These are phyloP conservation scores for Dacryopinax primogenitus DNA, from an alignment of 768 basidiomycete genomes.

Conservation along the genomic window DNA sequence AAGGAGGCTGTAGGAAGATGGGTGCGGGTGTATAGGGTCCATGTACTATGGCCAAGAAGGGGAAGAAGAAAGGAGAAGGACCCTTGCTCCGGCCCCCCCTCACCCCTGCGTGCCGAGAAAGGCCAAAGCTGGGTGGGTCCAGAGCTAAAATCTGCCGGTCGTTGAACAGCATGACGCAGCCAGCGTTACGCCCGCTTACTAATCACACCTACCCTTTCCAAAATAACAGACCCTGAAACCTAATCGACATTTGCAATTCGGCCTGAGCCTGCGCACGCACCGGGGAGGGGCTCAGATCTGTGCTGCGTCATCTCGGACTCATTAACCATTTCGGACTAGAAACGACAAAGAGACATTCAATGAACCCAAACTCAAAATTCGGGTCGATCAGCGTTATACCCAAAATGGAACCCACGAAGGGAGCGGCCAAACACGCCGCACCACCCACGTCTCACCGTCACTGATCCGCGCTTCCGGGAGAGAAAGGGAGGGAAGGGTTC, in stretches of 20 bases:
- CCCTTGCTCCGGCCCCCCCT: too few species aligned
- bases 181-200: background rate
- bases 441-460: too few species aligned
- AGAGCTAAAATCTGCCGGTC: background rate
- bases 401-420: too few species aligned
- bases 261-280: background rate
- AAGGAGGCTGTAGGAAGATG: background rate
- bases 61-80: background rate
- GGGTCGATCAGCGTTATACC: too few species aligned
- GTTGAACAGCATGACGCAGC: background rate
- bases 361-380: background rate
- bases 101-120: background rate
- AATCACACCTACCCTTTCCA: background rate
- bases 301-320: too few species aligned
- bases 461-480: too few species aligned
- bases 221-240: constrained; percentile 6
- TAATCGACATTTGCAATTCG: background rate
- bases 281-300: background rate
- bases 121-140: background rate
- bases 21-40: background rate
- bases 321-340: too few species aligned
- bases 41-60: background rate
- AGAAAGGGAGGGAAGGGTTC: too few species aligned
- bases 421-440: too few species aligned
- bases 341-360: too few species aligned